Evolutionary conservation across 345 rosid genomes (phyloP), one percentile per base, ranked within the genome.

Genomic region (Lepidium africanum): DNA sequence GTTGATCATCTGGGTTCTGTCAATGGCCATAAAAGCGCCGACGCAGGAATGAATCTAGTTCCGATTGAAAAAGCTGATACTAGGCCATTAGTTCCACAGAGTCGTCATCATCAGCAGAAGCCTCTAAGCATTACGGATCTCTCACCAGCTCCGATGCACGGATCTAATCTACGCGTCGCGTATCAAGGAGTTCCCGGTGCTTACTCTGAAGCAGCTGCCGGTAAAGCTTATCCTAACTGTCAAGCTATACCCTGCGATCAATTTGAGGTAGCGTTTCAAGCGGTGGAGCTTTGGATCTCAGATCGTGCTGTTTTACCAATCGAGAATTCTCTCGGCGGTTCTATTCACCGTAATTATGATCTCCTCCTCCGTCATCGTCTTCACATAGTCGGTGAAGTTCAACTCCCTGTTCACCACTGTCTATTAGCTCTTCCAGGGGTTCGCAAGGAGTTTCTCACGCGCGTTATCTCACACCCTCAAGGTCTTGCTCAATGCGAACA

Each of bases 271-370:
- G 97, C 93, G n/a, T 91, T 91, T 76, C 88, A 88, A 71, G 88
- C 97, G 2, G 97, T 91, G 11, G 97, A 91, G 91, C 96, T 85
- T 17, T 91, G 97, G 97, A 85, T 91, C 30, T 86, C 97, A 6
- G 97, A 91, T 67, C 86, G 97, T 1, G 96, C 97, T 0, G 97
- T 91, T 11, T 70, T 91, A 7, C 97, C 97, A 0, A 86, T 88
- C 5, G 97, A 91, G 74, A 91, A 91, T 73, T 91, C 97, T 4
- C 82, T 91, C 2, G 97, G 97, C 2, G 97, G 97, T 32, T 91
- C 97, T 2, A 91, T 91, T 50, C 97, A 91, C 70, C 72, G 97
- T 14, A 91, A 91, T 76, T 91, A 91, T 59, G 97, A 91, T 58
- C 86, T 91, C 3, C 89, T 91, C 55, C 96, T 91, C 71, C 91